phyloP scores from a whole-genome alignment of 225 moss, liverwort and hornwort genomes.

The Climacium dendroides region DNA sequence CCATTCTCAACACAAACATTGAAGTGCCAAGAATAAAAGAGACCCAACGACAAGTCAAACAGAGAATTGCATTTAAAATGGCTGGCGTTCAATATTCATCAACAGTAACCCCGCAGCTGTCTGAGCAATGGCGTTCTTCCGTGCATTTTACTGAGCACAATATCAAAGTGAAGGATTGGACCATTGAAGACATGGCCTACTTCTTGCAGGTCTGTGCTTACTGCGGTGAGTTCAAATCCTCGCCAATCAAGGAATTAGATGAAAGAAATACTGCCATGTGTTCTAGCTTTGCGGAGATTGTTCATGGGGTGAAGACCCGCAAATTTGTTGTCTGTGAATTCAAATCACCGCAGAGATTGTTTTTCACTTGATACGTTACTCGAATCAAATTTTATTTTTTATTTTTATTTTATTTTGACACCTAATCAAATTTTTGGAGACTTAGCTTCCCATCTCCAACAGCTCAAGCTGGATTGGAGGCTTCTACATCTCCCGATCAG shows the following conservation, averaged over 20 bases:
- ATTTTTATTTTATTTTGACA: too few species aligned
- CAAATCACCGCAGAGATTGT: background rate
- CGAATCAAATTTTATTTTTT: too few species aligned
- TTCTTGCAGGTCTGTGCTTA: constrained; percentile 1
- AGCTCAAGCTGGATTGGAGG: background rate
- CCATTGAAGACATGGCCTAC: constrained; percentile 15
- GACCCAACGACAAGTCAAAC: too few species aligned
- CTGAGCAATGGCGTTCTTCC: background rate
- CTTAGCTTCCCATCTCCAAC: background rate
- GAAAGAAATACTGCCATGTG: background rate
- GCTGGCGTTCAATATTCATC: background rate
- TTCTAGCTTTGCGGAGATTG: constrained; percentile 10
- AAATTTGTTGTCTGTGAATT: constrained; percentile 11
- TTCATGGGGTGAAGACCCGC: constrained; percentile 5
- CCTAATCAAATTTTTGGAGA: too few species aligned
- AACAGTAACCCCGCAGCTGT: background rate
- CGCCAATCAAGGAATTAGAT: constrained; percentile 7
- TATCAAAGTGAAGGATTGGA: background rate
- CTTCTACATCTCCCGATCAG: background rate
- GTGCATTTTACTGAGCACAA: background rate
- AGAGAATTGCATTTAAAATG: too few species aligned
- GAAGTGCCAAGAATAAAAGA: background rate
- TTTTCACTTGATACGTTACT: constrained; percentile 1
- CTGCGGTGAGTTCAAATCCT: background rate
- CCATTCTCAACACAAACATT: background rate